These are phyloP conservation scores for Toxoplasma gondii DNA, from an alignment of 169 alveolate genomes.

Conservation along the genomic window DNA sequence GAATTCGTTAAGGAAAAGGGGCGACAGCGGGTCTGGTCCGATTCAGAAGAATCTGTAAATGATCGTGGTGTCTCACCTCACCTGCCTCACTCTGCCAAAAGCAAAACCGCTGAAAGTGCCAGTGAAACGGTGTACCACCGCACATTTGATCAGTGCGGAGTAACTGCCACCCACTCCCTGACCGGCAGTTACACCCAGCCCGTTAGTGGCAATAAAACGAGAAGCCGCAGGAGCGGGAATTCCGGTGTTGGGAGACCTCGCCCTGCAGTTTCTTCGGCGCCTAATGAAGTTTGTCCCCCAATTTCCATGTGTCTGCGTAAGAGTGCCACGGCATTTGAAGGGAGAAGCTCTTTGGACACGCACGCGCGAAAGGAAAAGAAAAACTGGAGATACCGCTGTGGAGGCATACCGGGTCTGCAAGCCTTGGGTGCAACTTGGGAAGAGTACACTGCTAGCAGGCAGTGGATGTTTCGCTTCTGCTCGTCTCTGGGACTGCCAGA, in stretches of 20 bases:
- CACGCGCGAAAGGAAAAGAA: background rate
- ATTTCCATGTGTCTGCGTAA: too few relatives aligned
- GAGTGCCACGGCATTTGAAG: too few relatives aligned
- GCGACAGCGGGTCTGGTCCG: background rate
- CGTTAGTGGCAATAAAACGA: background rate
- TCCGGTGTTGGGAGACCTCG: too few relatives aligned
- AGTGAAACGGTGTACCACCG: too few relatives aligned
- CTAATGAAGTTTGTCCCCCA: too few relatives aligned
- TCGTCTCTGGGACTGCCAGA: background rate
- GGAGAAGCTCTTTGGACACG: background rate
- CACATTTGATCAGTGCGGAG: background rate
- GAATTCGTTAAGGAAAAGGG: background rate
- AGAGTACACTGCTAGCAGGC: background rate
- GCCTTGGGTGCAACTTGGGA: background rate
- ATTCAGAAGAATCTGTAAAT: background rate
- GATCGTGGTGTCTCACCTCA: background rate
- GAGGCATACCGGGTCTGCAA: background rate
- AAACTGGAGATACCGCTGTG: background rate
- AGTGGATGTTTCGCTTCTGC: slow-evolving; percentile 28
- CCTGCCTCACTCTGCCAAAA: too few relatives aligned
- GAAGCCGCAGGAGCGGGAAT: too few relatives aligned
- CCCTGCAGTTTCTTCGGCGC: too few relatives aligned
- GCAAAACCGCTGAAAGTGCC: too few relatives aligned
- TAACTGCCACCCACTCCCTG: background rate
- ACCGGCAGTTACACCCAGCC: background rate